Conservation (phyloP, 305 asterid species). For the Solanum chacoense region DNA sequence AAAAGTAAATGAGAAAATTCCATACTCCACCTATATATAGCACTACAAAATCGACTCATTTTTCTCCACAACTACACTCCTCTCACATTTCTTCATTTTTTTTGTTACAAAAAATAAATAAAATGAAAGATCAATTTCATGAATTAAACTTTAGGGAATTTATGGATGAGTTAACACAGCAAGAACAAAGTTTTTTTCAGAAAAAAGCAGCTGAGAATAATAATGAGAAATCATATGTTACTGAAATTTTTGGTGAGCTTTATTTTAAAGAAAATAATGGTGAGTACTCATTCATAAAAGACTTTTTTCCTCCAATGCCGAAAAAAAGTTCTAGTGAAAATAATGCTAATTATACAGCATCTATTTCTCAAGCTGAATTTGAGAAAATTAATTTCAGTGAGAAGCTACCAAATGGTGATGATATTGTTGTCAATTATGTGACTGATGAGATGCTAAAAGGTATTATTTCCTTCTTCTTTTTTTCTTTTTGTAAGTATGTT, state of each 20-base stretch:
- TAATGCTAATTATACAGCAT: not conserved
- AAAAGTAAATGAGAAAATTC: not conserved
- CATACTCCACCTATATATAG: not conserved
- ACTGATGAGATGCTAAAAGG: not conserved
- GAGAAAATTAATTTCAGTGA: not conserved
- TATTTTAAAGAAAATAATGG: conserved; percentile 3
- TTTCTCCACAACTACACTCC: not conserved
- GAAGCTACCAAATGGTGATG: not conserved
- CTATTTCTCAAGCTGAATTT: not conserved
- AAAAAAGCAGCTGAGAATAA: not conserved
- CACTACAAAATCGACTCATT: not conserved
- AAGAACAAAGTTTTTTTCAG: not conserved
- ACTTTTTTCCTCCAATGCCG: not conserved
- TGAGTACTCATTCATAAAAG: not conserved
- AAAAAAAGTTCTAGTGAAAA: not conserved
- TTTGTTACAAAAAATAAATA: not conserved
- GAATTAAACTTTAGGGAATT: not conserved
- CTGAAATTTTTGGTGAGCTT: conserved; percentile 13
- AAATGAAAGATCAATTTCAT: not conserved
- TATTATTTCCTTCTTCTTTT: not conserved
- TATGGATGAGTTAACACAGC: not conserved
- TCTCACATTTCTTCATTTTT: not conserved
- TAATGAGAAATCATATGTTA: not conserved
- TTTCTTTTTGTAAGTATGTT: not conserved
- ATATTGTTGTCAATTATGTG: not conserved